phyloP scores from a whole-genome alignment of 148 eudicot species.

The Rhododendron molle region DNA sequence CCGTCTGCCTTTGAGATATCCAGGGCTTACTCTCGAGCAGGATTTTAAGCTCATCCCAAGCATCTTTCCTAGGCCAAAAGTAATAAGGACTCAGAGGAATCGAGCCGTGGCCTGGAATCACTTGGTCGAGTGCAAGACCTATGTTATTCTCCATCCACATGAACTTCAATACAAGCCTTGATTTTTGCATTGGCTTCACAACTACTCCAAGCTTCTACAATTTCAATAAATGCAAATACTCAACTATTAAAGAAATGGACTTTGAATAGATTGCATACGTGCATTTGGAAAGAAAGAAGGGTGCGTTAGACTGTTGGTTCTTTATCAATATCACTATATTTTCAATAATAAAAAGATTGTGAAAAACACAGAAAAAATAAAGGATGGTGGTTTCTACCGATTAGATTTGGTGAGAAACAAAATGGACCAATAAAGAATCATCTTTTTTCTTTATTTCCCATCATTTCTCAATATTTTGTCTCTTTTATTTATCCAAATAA shows the following conservation, averaged over 20 bases:
- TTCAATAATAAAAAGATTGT: background rate
- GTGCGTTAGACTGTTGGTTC: background rate
- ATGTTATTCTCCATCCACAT: slow-evolving; percentile 98
- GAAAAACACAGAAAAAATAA: background rate
- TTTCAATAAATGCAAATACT: slow-evolving; percentile 1
- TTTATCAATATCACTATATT: background rate
- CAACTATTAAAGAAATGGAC: background rate
- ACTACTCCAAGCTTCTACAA: slow-evolving; percentile 61
- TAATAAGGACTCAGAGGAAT: slow-evolving; percentile 87
- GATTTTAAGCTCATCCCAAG: slow-evolving; percentile 91
- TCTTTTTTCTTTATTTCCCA: background rate
- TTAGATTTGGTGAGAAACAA: background rate
- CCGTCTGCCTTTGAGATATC: slow-evolving; percentile 81
- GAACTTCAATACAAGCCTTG: slow-evolving; percentile 84
- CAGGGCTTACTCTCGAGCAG: slow-evolving; percentile 91
- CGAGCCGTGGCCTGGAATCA: slow-evolving; percentile 76
- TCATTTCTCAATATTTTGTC: background rate
- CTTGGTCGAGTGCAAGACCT: slow-evolving; percentile 75
- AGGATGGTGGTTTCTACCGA: background rate
- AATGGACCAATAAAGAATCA: background rate
- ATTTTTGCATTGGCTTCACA: slow-evolving; percentile 68
- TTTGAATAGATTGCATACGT: background rate
- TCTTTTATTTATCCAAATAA: background rate
- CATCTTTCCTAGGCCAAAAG: slow-evolving; percentile 98
- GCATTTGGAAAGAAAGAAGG: background rate